Conservation (phyloP, 1,284 basidiomycete species). For the Tausonia pullulans region DNA sequence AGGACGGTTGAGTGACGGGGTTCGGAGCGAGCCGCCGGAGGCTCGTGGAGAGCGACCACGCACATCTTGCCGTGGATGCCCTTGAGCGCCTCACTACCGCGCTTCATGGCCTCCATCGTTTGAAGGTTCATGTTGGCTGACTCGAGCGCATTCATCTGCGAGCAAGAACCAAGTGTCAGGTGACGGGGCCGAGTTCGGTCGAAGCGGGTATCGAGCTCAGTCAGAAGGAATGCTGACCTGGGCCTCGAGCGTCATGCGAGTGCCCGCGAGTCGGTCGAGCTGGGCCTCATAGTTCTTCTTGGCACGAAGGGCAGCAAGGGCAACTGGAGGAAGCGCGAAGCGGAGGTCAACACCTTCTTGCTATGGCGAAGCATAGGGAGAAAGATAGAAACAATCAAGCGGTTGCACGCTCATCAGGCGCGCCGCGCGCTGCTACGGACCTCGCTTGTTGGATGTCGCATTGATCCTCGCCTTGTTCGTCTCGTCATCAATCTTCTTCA, state of each 20-base stretch:
- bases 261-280: constrained; percentile 75
- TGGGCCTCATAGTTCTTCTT: constrained; percentile 89
- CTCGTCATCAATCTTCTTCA: constrained; percentile 96
- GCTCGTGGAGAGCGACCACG: constrained; percentile 32
- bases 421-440: constrained; percentile 43
- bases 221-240: constrained; percentile 43
- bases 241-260: constrained; percentile 84
- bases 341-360: too few species aligned
- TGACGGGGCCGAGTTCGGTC: background rate
- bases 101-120: constrained; percentile 97
- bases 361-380: too few species aligned
- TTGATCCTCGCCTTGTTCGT: constrained; percentile 82
- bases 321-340: constrained; percentile 42
- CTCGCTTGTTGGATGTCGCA: constrained; percentile 84
- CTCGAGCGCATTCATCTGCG: constrained; percentile 79
- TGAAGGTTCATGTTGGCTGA: constrained; percentile 97
- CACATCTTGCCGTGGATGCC: constrained; percentile 85
- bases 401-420: too few species aligned
- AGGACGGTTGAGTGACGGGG: background rate
- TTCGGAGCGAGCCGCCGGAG: background rate
- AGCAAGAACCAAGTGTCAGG: background rate
- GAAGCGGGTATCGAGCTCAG: background rate
- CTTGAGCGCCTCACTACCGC: constrained; percentile 82
- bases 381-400: too few species aligned
- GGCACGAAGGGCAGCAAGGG: constrained; percentile 80